Base-by-base conservation (phyloP, 257 asterid genomes). In the Solanum ossicruentum region DNA sequence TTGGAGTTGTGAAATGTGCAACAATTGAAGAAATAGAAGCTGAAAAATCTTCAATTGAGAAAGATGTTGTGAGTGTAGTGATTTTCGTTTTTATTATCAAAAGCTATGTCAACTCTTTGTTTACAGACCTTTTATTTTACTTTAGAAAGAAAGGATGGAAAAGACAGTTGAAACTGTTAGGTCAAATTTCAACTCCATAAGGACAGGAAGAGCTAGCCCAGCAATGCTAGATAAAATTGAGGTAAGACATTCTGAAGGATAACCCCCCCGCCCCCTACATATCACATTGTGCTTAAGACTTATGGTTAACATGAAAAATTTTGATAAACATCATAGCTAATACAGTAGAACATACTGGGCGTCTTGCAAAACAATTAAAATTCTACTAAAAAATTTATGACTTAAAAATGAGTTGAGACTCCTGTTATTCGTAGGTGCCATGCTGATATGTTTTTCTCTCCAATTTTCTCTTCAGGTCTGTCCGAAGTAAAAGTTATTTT, bases 201-300 rank as follows among this genome's bases (percentile, higher is more conserved):
- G 99, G 86, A 95, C 99, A 0, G 99, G 99, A 81, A 88, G 99
- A 93, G 90, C 99, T 21, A 96, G 86, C 80, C 98, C 99, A 26
- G 91, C 98, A 80, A 93, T 96, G 89, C 95, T 96, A 12, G 99
- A 96, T 88, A 96, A 92, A 90, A 66, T 95, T 82, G 94, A 93
- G 99, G 98, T 96, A 90, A 61, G 41, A 54, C 16, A 45, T 61
- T 66, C 7, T 63, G 75, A 51, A 10, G 66, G 4, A 65, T 73
- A 23, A 6, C 12, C 49, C 41, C 41, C 45, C 15, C 45, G 10
- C 23, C 10, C 32, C 15, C 36, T 36, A 9, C 17, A 26, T 28
- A 77, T 18, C 52, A 9, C 26, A 39, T 70, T 70, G 49, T 70
- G 78, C 78, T 70, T 66, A 2, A 4, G 13, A 7, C 82, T 51